Percentiles rank a stretch among this genome's conserved stretches.
phyloP scores from a whole-genome alignment of 306 rosid species.

The Alnus rubra region DNA sequence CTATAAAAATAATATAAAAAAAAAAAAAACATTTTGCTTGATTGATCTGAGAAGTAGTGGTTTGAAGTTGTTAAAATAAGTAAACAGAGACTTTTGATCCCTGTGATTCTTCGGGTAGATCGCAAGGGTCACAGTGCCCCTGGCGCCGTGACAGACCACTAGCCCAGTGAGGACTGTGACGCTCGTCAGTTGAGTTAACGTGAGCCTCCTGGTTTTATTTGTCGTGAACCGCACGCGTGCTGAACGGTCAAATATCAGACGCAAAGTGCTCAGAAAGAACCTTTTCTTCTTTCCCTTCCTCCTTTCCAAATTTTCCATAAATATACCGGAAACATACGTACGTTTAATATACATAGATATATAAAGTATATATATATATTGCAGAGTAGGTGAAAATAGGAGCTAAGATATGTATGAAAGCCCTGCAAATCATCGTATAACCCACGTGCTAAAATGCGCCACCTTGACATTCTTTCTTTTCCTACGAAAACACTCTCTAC shows the following conservation, averaged over 20 bases:
- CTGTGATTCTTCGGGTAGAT: too few relatives aligned
- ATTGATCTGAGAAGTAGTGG: too few relatives aligned
- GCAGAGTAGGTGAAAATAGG: background rate
- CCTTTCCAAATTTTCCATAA: background rate
- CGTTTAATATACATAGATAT: too few relatives aligned
- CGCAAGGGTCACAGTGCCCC: background rate
- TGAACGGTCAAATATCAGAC: slow-evolving; percentile 56
- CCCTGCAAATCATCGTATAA: slow-evolving; percentile 34
- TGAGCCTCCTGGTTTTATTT: slow-evolving; percentile 31
- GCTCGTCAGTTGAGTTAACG: slow-evolving; percentile 42
- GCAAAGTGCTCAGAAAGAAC: slow-evolving; percentile 25
- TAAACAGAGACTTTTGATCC: too few relatives aligned
- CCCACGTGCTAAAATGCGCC: slow-evolving; percentile 56
- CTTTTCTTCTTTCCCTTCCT: slow-evolving; percentile 1
- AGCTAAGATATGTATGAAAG: background rate
- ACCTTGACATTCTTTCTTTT: slow-evolving; percentile 5
- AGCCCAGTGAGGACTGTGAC: slow-evolving; percentile 18
- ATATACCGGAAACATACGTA: background rate
- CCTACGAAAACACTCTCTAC: background rate
- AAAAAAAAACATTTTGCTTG: too few relatives aligned
- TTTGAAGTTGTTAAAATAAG: too few relatives aligned
- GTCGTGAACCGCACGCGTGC: slow-evolving; percentile 90
- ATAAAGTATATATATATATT: background rate
- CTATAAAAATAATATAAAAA: too few relatives aligned
- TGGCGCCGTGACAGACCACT: slow-evolving; percentile 35